Percentiles rank a stretch among this genome's conserved stretches.
These are phyloP conservation scores for Nicotiana tabacum DNA, from an alignment of 257 asterid genomes.

Conservation along the genomic window DNA sequence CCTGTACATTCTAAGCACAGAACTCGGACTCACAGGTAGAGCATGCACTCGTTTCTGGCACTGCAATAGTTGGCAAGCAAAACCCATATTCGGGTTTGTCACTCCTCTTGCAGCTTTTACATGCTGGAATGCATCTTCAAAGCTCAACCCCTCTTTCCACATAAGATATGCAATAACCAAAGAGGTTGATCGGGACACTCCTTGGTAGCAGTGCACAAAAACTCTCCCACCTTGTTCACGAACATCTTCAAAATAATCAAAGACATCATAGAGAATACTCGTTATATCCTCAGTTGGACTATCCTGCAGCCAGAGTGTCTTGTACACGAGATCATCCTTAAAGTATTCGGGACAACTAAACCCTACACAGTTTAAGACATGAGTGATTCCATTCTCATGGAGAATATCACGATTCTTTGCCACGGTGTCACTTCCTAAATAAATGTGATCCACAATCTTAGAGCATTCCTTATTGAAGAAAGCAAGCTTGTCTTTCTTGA, in stretches of 20 bases:
- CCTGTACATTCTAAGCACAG: slow-evolving; percentile 65
- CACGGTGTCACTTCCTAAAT: slow-evolving; percentile 71
- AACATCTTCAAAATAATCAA: slow-evolving; percentile 91
- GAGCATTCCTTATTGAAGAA: slow-evolving; percentile 91
- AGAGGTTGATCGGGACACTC: slow-evolving; percentile 90
- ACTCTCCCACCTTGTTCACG: slow-evolving; percentile 82
- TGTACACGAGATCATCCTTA: slow-evolving; percentile 71
- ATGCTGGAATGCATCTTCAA: slow-evolving; percentile 81
- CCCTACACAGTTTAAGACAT: slow-evolving; percentile 94
- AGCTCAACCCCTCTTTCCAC: slow-evolving; percentile 82
- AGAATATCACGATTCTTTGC: slow-evolving; percentile 79
- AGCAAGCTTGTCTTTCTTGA: slow-evolving; percentile 68
- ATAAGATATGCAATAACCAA: slow-evolving; percentile 92
- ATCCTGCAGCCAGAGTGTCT: slow-evolving; percentile 93
- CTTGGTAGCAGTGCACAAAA: slow-evolving; percentile 87
- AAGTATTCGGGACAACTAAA: slow-evolving; percentile 76
- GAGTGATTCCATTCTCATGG: slow-evolving; percentile 67
- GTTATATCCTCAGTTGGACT: slow-evolving; percentile 91
- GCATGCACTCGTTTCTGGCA: slow-evolving; percentile 88
- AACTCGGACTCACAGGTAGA: slow-evolving; percentile 76
- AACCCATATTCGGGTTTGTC: slow-evolving; percentile 87
- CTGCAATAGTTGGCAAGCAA: slow-evolving; percentile 68
- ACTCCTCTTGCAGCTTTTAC: slow-evolving; percentile 87
- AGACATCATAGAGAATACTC: slow-evolving; percentile 78
- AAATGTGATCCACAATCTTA: slow-evolving; percentile 64